phyloP scores from a whole-genome alignment of 805 yeast species.

The Nakazawaea ishiwadae region DNA sequence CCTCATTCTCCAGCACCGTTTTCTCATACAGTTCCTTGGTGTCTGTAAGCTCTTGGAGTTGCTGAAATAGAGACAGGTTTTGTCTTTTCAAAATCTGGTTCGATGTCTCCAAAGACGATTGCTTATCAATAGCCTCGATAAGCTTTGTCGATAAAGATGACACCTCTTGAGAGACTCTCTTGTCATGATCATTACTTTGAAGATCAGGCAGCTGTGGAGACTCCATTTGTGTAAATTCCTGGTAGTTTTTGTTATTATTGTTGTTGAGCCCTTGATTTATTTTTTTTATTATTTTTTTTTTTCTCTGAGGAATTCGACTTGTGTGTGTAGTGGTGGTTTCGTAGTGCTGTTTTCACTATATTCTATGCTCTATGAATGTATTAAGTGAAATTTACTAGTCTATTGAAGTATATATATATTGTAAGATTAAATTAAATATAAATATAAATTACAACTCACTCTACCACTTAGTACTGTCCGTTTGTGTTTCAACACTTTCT shows the following conservation, averaged over 20 bases:
- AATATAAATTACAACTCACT: too few species aligned
- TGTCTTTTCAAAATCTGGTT: conserved; percentile 31
- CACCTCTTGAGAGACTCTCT: conserved; percentile 49
- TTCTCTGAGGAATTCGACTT: too few species aligned
- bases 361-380: too few species aligned
- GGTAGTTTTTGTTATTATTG: too few species aligned
- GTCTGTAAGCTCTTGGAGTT: conserved; percentile 20
- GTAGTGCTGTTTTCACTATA: too few species aligned
- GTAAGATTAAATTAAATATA: too few species aligned
- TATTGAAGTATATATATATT: too few species aligned
- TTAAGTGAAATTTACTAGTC: too few species aligned
- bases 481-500: too few species aligned
- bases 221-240: too few species aligned
- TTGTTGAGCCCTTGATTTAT: not conserved
- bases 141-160: conserved; percentile 53
- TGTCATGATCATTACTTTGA: conserved; percentile 28
- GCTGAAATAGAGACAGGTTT: conserved; percentile 28
- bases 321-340: too few species aligned
- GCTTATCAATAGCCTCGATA: conserved; percentile 56
- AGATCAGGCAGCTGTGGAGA: not conserved
- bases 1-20: conserved; percentile 12
- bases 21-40: not conserved
- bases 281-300: not conserved
- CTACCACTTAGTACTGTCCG: too few species aligned
- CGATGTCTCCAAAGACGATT: conserved; percentile 49